Percentiles rank a stretch among this genome's conserved stretches.
phyloP scores from a whole-genome alignment of 345 rosid genomes.

The Trapa incisa region DNA sequence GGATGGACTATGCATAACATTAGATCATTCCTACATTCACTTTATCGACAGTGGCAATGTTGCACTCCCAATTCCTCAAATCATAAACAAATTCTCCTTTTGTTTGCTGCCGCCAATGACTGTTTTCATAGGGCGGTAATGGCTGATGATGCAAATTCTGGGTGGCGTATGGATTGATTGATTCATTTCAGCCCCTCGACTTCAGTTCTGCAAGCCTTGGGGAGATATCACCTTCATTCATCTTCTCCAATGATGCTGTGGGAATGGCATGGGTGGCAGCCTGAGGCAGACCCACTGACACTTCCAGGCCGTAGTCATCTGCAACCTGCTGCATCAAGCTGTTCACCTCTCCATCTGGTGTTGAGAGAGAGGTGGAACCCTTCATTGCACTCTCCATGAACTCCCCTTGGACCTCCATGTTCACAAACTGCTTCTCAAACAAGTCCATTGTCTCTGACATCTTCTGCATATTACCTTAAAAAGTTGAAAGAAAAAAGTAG shows the following conservation, averaged over 20 bases:
- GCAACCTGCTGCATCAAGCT: slow-evolving; percentile 99
- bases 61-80: too few relatives aligned
- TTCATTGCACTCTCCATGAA: slow-evolving; percentile 99
- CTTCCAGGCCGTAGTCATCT: slow-evolving; percentile 91
- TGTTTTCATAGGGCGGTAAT: too few relatives aligned
- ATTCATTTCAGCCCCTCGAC: slow-evolving; percentile 47
- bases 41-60: too few relatives aligned
- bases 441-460: slow-evolving; percentile 99
- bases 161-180: too few relatives aligned
- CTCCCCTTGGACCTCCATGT: slow-evolving; percentile 98
- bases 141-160: background rate
- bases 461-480: slow-evolving; percentile 88
- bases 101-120: too few relatives aligned
- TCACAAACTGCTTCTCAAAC: slow-evolving; percentile 96
- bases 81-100: too few relatives aligned
- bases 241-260: slow-evolving; percentile 68
- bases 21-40: too few relatives aligned
- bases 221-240: slow-evolving; percentile 90
- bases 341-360: slow-evolving; percentile 97
- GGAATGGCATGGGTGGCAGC: slow-evolving; percentile 87
- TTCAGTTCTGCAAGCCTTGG: slow-evolving; percentile 97
- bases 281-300: slow-evolving; percentile 94
- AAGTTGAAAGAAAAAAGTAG: background rate
- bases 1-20: too few relatives aligned
- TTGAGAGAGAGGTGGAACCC: slow-evolving; percentile 90